phyloP scores from a whole-genome alignment of 495 filamentous ascomycete species.

The Trichoderma erinaceum region DNA sequence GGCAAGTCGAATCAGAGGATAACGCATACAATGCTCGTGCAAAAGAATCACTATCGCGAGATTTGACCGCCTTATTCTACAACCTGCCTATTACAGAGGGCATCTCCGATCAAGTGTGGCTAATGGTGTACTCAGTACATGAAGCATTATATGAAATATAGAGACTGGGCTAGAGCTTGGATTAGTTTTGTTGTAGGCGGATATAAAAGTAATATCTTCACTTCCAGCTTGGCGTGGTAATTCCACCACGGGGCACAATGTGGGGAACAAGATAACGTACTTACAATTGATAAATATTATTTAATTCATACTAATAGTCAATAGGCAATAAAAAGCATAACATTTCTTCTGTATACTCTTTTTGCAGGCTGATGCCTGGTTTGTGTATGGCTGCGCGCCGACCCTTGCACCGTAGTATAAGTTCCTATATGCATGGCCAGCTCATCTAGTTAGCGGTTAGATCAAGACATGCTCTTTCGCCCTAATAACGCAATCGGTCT shows the following conservation, averaged over 20 bases:
- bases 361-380: neutral
- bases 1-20: neutral
- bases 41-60: neutral
- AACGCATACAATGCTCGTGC: neutral
- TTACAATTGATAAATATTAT: no score
- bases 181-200: neutral
- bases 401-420: neutral
- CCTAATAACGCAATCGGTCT: neutral
- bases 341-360: neutral
- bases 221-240: neutral
- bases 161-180: neutral
- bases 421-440: neutral
- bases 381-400: neutral
- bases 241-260: neutral
- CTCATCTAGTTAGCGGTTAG: neutral
- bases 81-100: neutral
- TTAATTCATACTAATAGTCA: no score
- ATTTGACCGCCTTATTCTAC: neutral
- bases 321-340: no score
- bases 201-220: neutral
- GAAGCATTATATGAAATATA: neutral
- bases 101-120: neutral
- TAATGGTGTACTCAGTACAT: neutral
- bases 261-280: no score
- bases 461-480: conserved; percentile 2